These are phyloP conservation scores for Phytophthora aleatoria DNA, from an alignment of 352 stramenopile genomes.

Conservation along the genomic window DNA sequence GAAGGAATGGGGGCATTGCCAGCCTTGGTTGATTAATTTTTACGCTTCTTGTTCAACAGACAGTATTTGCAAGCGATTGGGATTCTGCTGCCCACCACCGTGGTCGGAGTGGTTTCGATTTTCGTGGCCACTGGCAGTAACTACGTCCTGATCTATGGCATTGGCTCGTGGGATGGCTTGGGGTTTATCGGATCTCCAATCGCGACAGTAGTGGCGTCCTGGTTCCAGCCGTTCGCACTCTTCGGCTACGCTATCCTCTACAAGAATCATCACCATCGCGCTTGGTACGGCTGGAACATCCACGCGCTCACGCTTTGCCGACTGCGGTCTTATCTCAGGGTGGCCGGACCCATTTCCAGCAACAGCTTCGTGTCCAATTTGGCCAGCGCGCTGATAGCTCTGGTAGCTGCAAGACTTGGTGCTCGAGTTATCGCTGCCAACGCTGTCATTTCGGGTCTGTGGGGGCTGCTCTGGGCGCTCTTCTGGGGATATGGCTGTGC, in stretches of 20 bases:
- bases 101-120: constrained; percentile 70
- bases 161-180: constrained; percentile 52
- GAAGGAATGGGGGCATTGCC: not conserved
- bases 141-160: constrained; percentile 76
- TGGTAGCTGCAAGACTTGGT: constrained; percentile 69
- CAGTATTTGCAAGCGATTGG: constrained; percentile 78
- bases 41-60: constrained; percentile 18
- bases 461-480: constrained; percentile 71
- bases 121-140: constrained; percentile 60
- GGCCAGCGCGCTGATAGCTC: constrained; percentile 64
- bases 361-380: constrained; percentile 82
- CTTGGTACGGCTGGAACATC: constrained; percentile 66
- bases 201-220: constrained; percentile 75
- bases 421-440: constrained; percentile 67
- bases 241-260: constrained; percentile 65
- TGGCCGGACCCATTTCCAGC: constrained; percentile 66
- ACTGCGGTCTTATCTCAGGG: constrained; percentile 50
- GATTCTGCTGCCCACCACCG: constrained; percentile 65
- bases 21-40: constrained; percentile 4
- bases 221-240: constrained; percentile 73
- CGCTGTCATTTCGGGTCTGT: constrained; percentile 71
- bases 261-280: constrained; percentile 55
- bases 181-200: constrained; percentile 84
- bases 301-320: constrained; percentile 48
- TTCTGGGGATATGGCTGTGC: constrained; percentile 85